Evolutionary conservation across 1,139 yeast species (phyloP), one percentile per base, ranked within the genome.

Genomic region (Nakaseomyces nivariensis): DNA sequence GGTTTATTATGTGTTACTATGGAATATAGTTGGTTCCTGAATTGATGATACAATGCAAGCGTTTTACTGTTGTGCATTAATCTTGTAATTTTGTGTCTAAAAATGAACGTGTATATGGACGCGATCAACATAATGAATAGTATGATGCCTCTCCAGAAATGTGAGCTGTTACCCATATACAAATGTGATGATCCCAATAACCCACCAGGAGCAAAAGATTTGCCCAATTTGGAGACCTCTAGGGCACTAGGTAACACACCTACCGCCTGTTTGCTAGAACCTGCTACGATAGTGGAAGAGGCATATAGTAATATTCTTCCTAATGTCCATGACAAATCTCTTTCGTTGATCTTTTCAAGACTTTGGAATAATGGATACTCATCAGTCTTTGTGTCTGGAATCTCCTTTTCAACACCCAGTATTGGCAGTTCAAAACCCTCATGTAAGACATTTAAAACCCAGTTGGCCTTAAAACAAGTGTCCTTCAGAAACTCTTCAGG

Each of bases 391-490:
- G 59, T 58, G 5, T 63, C 64, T 4, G 56, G 55, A 6, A 43
- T 24, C 38, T 59, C 53, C 7, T 73, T 61, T 7, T 78, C 85
- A 13, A 56, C 50, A 24, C 55, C 60, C 10, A 79, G 67, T 52
- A 88, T 64, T 1, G 95, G 94, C 38, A 85, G 68, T 42, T 77
- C 83, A 62, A 84, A 85, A 0, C 95, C 95, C 58, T 85, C 94
- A 59, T 85, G 94, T 42, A 85, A 68, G 13, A 85, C 72, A 62
- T 82, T 84, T 37, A 84, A 72, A 2, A 85, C 85, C 95, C 95
- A 85, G 57, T 82, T 79, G 7, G 92, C 90, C 59, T 85, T 85
- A 67, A 85, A 85, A 64, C 95, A 85, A 1, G 90, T 83, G 60
- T 81, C 84, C 51, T 69, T 72, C 50, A 85, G 69, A 57, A 79